Conservation (phyloP, 306 rosid species). For the Rubus parviflorus region DNA sequence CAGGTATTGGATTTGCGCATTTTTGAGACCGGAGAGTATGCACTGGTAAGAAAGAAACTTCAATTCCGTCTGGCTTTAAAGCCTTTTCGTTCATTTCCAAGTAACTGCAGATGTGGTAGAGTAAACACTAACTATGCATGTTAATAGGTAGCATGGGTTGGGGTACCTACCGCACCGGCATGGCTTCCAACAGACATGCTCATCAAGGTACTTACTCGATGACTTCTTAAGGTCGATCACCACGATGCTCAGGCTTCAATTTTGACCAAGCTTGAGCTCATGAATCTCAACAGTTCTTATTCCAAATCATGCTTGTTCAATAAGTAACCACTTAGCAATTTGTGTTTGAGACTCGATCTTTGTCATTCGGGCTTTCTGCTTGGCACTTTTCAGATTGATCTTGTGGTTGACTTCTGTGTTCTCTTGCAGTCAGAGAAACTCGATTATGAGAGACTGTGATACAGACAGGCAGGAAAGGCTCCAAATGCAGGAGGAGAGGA, state of each 20-base stretch:
- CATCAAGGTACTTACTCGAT: slow-evolving; percentile 62
- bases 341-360: neutral
- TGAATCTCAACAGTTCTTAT: neutral
- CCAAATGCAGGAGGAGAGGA: neutral
- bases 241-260: neutral
- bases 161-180: slow-evolving; percentile 94
- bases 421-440: slow-evolving; percentile 89
- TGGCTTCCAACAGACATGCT: slow-evolving; percentile 98
- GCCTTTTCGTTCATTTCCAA: neutral
- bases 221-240: neutral
- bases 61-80: neutral
- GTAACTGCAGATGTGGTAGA: neutral
- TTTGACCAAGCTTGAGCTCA: slow-evolving; percentile 1
- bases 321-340: neutral
- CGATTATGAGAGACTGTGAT: slow-evolving; percentile 76
- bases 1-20: slow-evolving; percentile 82
- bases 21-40: slow-evolving; percentile 92
- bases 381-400: neutral
- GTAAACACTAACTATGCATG: neutral
- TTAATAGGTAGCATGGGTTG: slow-evolving; percentile 85
- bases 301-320: neutral
- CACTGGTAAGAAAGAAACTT: slow-evolving; percentile 55
- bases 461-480: neutral
- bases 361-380: neutral
- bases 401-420: slow-evolving; percentile 4